Evolutionary conservation across 2,329 filamentous ascomycete species (phyloP).

Genomic region (Coniochaeta prunicola): DNA sequence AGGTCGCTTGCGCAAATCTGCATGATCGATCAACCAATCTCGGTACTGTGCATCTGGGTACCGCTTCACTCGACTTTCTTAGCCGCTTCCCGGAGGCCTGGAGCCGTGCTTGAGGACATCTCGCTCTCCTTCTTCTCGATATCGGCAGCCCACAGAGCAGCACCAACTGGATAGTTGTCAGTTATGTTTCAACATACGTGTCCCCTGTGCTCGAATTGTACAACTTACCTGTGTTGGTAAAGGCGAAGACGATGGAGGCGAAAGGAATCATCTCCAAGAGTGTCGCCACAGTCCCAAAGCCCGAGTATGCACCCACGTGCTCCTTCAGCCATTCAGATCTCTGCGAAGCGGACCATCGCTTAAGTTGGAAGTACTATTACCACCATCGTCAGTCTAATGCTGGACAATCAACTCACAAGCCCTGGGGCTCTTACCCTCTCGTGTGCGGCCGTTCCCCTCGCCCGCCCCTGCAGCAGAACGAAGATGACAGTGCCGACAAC

Average conservation of each 20-base stretch:
- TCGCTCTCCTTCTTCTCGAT: constrained; percentile 53
- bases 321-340: constrained; percentile 61
- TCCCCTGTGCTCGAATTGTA: background rate
- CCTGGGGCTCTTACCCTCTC: constrained; percentile 37
- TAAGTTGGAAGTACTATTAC: constrained; percentile 80
- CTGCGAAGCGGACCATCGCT: constrained; percentile 65
- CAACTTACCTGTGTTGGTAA: constrained; percentile 70
- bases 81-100: constrained; percentile 39
- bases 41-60: constrained; percentile 5
- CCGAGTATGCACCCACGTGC: constrained; percentile 70
- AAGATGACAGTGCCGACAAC: constrained; percentile 79
- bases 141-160: constrained; percentile 90
- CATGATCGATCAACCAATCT: constrained; percentile 11
- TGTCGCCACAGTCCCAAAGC: constrained; percentile 68
- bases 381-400: constrained; percentile 45
- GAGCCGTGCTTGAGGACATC: constrained; percentile 44
- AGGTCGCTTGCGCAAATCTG: constrained; percentile 6
- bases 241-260: constrained; percentile 75
- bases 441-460: constrained; percentile 42
- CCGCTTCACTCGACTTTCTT: constrained; percentile 38
- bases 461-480: constrained; percentile 60
- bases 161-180: constrained; percentile 55
- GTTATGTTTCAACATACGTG: constrained; percentile 1
- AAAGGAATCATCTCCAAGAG: constrained; percentile 81
- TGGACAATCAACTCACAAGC: constrained; percentile 3